Percentiles rank a stretch among this genome's conserved stretches.
Evolutionary conservation across 2,329 filamentous ascomycete species (phyloP).

Genomic region (Venturia pyrina): DNA sequence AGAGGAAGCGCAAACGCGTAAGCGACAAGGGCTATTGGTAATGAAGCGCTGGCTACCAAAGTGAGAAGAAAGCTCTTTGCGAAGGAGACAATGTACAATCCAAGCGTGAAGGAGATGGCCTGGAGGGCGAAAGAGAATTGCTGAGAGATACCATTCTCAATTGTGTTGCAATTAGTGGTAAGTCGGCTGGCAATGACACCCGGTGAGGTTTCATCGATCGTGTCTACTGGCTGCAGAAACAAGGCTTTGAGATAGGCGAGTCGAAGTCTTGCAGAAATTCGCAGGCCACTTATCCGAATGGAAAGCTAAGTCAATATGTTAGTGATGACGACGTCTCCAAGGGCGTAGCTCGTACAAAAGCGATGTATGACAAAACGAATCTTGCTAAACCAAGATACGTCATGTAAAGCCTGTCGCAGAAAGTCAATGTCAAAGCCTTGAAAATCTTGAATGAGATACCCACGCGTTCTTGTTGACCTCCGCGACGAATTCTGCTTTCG

Average conservation of each 20-base stretch:
- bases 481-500: not conserved
- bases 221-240: slow-evolving; percentile 20
- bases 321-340: not conserved
- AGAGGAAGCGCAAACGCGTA: slow-evolving; percentile 23
- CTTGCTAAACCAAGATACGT: slow-evolving; percentile 49
- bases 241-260: slow-evolving; percentile 19
- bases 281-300: slow-evolving; percentile 20
- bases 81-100: slow-evolving; percentile 25
- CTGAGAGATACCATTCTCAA: slow-evolving; percentile 23
- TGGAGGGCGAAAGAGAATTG: slow-evolving; percentile 21
- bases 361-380: slow-evolving; percentile 44
- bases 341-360: slow-evolving; percentile 32
- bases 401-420: slow-evolving; percentile 39
- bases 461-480: slow-evolving; percentile 38
- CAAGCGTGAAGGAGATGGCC: slow-evolving; percentile 24
- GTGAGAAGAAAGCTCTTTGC: slow-evolving; percentile 20
- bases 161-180: slow-evolving; percentile 20
- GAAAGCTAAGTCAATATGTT: slow-evolving; percentile 17
- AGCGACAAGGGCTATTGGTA: slow-evolving; percentile 25
- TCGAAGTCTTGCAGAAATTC: slow-evolving; percentile 21
- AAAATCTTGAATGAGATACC: slow-evolving; percentile 15
- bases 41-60: slow-evolving; percentile 18
- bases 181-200: slow-evolving; percentile 22
- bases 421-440: not conserved
- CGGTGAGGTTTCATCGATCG: slow-evolving; percentile 20